These are phyloP conservation scores for Chytriomyces hyalinus DNA, from an alignment of 192 early-diverging fungal species.

Conservation along the genomic window DNA sequence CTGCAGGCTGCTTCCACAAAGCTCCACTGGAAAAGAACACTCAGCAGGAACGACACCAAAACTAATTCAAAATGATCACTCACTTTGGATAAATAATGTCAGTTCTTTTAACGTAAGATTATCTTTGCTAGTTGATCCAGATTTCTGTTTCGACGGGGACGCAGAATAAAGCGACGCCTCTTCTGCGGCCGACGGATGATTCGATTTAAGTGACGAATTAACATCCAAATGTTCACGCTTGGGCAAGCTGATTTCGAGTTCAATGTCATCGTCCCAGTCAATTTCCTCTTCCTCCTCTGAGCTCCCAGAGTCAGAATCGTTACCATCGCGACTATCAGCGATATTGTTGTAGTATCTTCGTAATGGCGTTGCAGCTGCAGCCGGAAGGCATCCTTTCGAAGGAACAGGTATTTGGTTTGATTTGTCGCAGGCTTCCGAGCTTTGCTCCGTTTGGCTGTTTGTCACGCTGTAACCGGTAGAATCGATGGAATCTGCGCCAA, in stretches of 20 bases:
- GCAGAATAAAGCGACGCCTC: too few relatives aligned
- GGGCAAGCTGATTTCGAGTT: constrained; percentile 30
- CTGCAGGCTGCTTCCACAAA: constrained; percentile 69
- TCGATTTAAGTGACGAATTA: too few relatives aligned
- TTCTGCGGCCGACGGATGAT: too few relatives aligned
- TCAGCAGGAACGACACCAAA: constrained; percentile 49
- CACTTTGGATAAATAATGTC: constrained; percentile 55
- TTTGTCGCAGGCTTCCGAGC: not conserved
- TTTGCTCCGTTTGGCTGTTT: not conserved
- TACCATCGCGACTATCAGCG: not conserved
- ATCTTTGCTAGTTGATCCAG: not conserved
- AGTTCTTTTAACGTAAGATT: constrained; percentile 26
- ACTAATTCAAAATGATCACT: constrained; percentile 18
- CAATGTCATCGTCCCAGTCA: constrained; percentile 36
- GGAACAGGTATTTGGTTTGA: too few relatives aligned
- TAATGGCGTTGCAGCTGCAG: not conserved
- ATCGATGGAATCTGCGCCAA: constrained; percentile 25
- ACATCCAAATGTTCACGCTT: not conserved
- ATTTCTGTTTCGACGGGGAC: too few relatives aligned
- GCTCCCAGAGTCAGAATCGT: constrained; percentile 5
- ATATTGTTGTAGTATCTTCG: not conserved
- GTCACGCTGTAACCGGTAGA: constrained; percentile 4
- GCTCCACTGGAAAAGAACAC: constrained; percentile 69
- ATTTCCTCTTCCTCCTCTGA: constrained; percentile 30
- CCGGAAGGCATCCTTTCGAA: too few relatives aligned